Evolutionary conservation across 768 basidiomycete genomes (phyloP), one percentile per base, ranked within the genome.

Genomic region (Tricholoma matsutake): DNA sequence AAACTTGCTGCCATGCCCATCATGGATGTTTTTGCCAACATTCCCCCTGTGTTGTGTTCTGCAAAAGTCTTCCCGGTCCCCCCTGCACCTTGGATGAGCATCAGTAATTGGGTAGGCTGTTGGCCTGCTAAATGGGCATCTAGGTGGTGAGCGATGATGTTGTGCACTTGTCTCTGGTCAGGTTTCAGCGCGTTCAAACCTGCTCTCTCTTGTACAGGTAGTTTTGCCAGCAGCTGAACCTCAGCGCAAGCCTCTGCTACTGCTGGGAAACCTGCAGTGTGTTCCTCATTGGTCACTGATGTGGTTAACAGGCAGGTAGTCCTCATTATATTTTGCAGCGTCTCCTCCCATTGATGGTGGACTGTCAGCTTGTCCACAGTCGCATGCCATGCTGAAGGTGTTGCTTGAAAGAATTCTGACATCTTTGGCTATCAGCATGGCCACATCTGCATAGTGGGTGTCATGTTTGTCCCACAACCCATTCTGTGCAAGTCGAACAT

Each of bases 31-130:
- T n/a, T n/a, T n/a, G n/a, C n/a, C n/a, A n/a, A n/a, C n/a, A n/a
- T n/a, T n/a, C n/a, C n/a, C n/a, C n/a, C n/a, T n/a, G n/a, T n/a
- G n/a, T n/a, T n/a, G n/a, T n/a, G n/a, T n/a, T n/a, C n/a, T n/a
- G n/a, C n/a, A n/a, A n/a, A n/a, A n/a, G 79, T 78, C 59, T 83
- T 83, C 82, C 80, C 0, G 76, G 78, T 0, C n/a, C 81, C 80
- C 0, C 80, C 81, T 54, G 77, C 71, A 0, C 81, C 81, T 0
- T 69, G 63, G 0, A 82, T 61, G 0, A 75, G 35, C 79, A 81
- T 80, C 0, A 70, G 61, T 1, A 83, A 63, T 49, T 74, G 78
- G 8, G 54, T 29, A 14, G 60, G 68, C 1, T 60, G 28, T 75
- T 59, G 8, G 1, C 45, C 45, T 6, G 20, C 22, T 3, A 47